phyloP scores from a whole-genome alignment of 768 basidiomycete species.

The Naganishia kalamii region DNA sequence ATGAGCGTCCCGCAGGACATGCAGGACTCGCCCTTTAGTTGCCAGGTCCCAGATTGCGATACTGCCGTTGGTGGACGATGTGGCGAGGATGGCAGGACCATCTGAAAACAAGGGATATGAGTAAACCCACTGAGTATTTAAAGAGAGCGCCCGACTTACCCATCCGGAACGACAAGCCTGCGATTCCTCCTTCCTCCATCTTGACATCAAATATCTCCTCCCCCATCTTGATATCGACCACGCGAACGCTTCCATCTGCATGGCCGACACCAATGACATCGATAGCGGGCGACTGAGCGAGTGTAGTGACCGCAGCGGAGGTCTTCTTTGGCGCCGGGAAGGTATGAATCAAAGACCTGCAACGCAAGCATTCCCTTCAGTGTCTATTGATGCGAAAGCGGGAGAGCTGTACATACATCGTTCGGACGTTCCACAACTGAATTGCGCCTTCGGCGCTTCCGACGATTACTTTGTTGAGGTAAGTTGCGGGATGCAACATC shows the following conservation, averaged over 20 bases:
- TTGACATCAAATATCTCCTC: slow-evolving; percentile 81
- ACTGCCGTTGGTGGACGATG: slow-evolving; percentile 77
- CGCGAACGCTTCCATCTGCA: slow-evolving; percentile 73
- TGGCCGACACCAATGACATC: slow-evolving; percentile 94
- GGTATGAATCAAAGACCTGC: slow-evolving; percentile 73
- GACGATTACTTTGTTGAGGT: slow-evolving; percentile 89
- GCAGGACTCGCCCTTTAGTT: slow-evolving; percentile 69
- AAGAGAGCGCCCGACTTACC: slow-evolving; percentile 53
- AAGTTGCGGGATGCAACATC: slow-evolving; percentile 88
- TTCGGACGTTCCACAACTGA: slow-evolving; percentile 89
- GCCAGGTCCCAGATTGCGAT: slow-evolving; percentile 91
- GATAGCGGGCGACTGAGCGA: slow-evolving; percentile 88
- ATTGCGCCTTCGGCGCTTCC: slow-evolving; percentile 71
- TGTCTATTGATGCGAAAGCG: neutral
- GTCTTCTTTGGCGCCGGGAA: slow-evolving; percentile 53
- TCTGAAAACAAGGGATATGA: slow-evolving; percentile 51
- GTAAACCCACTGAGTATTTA: neutral
- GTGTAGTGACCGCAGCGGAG: slow-evolving; percentile 60
- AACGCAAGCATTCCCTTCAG: neutral
- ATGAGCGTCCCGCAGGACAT: slow-evolving; percentile 81
- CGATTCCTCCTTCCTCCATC: slow-evolving; percentile 61
- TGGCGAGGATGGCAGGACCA: slow-evolving; percentile 79
- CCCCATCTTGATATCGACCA: slow-evolving; percentile 85
- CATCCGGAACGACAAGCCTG: slow-evolving; percentile 74
- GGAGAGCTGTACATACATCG: slow-evolving; percentile 56